Evolutionary conservation across 768 basidiomycete genomes (phyloP), one percentile per base, ranked within the genome.

Genomic region (Trametes cubensis): DNA sequence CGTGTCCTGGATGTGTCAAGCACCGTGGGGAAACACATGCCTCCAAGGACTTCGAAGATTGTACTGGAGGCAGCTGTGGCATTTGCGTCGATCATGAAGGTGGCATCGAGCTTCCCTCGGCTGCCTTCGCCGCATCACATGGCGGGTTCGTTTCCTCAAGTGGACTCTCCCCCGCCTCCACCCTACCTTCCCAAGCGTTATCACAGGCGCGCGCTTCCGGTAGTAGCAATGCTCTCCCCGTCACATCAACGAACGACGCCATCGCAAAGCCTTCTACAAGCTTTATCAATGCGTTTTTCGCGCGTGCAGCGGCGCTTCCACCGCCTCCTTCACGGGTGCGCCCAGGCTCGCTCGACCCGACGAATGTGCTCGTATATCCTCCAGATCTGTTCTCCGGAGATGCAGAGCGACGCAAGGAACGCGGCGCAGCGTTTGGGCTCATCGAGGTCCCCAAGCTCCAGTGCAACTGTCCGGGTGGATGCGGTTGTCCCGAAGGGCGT

Each of bases 1-100:
- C 80, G 15, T 92, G 90, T 72, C 89, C 89, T 0, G 89, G 89
- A 38, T 92, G 90, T 69, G 71, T 82, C 11, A 80, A 88, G 66
- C 90, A 92, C 69, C 85, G 88, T n/a, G 83, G 85, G 1, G 59
- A 73, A 18, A 78, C 79, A 18, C 71, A 84, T 61, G 80, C 75
- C 20, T 78, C 78, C 46, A 63, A 62, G 40, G 71, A 75, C 21
- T 68, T 70, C 61, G 70, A 66, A 39, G 77, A 78, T 66, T 81
- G 80, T 47, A 67, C 77, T 18, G 79, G 83, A 48, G 82, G 81
- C 55, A 55, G 42, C 25, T 91, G 89, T 68, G 77, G 79, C 6
- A 80, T 82, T 23, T 92, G 89, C 67, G 74, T 90, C 28, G 89
- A 91, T 71, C 74, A 79, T 61, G 71, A 67, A 25, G 65, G 73